Base-by-base conservation (phyloP, 1,139 yeast genomes). In the Candida sp. region DNA sequence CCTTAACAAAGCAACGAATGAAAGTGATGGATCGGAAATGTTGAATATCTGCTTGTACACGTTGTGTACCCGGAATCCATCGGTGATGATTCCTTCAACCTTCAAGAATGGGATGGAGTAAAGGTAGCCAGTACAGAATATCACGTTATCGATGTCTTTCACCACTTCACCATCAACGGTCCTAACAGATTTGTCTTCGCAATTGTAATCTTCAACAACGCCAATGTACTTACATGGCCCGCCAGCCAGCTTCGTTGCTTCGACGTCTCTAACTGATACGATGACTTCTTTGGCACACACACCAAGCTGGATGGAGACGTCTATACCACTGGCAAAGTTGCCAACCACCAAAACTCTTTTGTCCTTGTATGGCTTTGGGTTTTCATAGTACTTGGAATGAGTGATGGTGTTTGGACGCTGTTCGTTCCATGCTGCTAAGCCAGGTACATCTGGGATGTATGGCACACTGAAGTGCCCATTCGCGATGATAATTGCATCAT, bases 41-140 rank as follows among this genome's bases (percentile, higher is more conserved):
- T 65, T 62, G 54, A 76, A 73, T 0, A 80, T 75, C 54, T 76
- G 80, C 50, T 70, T 74, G 53, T 66, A 76, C 23, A 72, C 53
- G 17, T 61, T 60, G 5, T 69, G 68, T 23, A 70, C 61, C 4
- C 69, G 60, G 8, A 48, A 54, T n/a, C 75, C 80, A 12, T 72
- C 60, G 3, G 72, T 64, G 31, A 70, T 55, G 7, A 55, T 55
- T 27, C 60, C 23, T 61, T 66, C 55, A 57, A 62, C 48, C 42
- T 65, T 63, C 49, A 77, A 62, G 50, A 71, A 77, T 5, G 83
- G 81, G 54, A 66, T 76, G 27, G 78, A 74, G 53, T 66, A 75
- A 46, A 69, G 69, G 59, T 74, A 78, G 0, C 83, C 83, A 0
- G 83, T 78, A 3, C 77, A 79, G 57, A 75, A 78, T 6, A 75